Percentiles rank a stretch among this genome's conserved stretches.
Conservation (phyloP, 495 filamentous ascomycete species). For the Lasiosphaeriaceae sp. region DNA sequence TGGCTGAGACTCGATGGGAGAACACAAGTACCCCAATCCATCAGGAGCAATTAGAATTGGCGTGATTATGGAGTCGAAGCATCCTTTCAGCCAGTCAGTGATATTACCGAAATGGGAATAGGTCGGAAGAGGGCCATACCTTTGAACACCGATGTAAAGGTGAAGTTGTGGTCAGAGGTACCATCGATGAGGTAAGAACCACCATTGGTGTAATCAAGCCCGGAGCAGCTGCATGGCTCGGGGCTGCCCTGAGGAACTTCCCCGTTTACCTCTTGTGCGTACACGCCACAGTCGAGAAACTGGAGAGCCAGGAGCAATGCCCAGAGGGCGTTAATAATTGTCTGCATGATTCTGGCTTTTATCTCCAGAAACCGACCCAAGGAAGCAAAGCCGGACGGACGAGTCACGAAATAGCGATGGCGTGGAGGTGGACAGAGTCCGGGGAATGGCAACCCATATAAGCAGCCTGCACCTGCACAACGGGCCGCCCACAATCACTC, state of each 20-base stretch:
- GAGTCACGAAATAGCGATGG: background rate
- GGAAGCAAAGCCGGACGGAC: background rate
- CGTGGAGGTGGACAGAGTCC: background rate
- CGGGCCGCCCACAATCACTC: background rate
- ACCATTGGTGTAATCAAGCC: constrained; percentile 30
- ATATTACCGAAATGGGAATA: background rate
- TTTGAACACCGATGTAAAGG: constrained; percentile 24
- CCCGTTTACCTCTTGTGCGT: background rate
- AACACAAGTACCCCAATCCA: constrained; percentile 24
- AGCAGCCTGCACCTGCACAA: background rate
- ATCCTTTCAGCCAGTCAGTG: constrained; percentile 12
- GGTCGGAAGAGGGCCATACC: constrained; percentile 2
- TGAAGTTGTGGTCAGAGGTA: constrained; percentile 20
- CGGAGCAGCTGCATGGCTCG: constrained; percentile 19
- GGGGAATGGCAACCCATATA: background rate
- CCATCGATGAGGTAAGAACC: constrained; percentile 31
- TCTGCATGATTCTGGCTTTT: background rate
- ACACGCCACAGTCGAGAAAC: background rate
- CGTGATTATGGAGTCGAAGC: constrained; percentile 21
- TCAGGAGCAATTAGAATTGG: constrained; percentile 29
- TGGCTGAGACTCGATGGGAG: constrained; percentile 18
- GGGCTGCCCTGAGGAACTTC: background rate
- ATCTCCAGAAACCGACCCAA: background rate
- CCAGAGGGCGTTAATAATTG: background rate
- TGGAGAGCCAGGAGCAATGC: background rate